Percentiles rank a stretch among this genome's conserved stretches.
Conservation (phyloP, 352 stramenopile species). For the Phytophthora brassicae region DNA sequence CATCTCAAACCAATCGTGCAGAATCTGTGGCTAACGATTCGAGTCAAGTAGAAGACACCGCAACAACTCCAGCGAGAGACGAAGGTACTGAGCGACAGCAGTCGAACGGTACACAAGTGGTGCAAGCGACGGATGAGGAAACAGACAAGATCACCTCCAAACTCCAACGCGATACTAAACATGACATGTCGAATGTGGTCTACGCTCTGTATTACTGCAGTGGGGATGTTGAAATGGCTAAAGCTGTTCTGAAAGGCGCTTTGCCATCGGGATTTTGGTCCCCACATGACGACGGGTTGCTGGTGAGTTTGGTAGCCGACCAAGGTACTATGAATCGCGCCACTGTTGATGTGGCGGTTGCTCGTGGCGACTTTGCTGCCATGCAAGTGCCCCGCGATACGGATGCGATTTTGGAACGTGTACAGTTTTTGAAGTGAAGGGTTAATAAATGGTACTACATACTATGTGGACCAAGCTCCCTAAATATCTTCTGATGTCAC, state of each 20-base stretch:
- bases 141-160: constrained; percentile 31
- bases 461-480: background rate
- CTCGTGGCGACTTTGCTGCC: constrained; percentile 33
- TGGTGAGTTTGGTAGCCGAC: constrained; percentile 27
- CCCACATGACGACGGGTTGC: constrained; percentile 47
- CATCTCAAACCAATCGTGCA: constrained; percentile 1
- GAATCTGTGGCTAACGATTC: background rate
- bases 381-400: constrained; percentile 42
- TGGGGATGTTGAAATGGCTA: constrained; percentile 32
- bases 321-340: constrained; percentile 18
- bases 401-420: constrained; percentile 51
- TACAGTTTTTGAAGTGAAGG: constrained; percentile 64
- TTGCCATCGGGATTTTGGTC: constrained; percentile 47
- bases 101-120: background rate
- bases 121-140: constrained; percentile 29
- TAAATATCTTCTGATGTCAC: constrained; percentile 1
- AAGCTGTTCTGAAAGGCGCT: constrained; percentile 35
- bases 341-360: constrained; percentile 29
- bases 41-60: background rate
- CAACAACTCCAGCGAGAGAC: background rate
- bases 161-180: constrained; percentile 38
- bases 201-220: constrained; percentile 51
- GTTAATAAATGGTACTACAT: constrained; percentile 12
- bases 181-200: constrained; percentile 26
- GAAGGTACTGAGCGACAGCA: background rate